Base-by-base conservation (phyloP, 2,329 filamentous ascomycete genomes). In the Fusarium pseudoanthophilum region DNA sequence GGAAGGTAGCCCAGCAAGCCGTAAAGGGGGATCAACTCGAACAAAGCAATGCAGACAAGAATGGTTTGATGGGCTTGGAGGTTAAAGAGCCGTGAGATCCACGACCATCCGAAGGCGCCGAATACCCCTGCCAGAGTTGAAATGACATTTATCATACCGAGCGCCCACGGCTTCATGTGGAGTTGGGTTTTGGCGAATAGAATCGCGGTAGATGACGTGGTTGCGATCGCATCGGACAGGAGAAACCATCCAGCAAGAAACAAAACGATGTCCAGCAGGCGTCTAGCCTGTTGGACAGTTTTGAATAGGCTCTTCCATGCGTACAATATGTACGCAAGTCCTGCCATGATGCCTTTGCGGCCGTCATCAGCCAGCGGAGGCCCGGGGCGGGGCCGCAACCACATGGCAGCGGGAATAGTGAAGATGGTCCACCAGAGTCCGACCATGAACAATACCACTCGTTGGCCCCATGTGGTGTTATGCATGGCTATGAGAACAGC, bases 151-250 rank as follows among this genome's bases (percentile, higher is more conserved):
- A 99, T 98, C 80, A 98, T 87, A 11, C 94, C 96, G 30, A 99
- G 84, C 5, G 93, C 93, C 82, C 94, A 94, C 2, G 95, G 92
- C 66, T 92, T 88, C 96, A 99, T 99, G 73, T 93, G 90, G 15
- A 99, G 86, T 72, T 95, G 91, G 0, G 95, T 98, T 84, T 98
- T 98, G 45, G 95, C 96, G 80, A 98, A 99, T 15, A 99, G 87
- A 34, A 98, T 95, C 1, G 96, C 96, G 1, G 96, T 98, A 20
- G 95, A 95, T 39, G 93, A 96, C 1, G 97, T 95, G 0, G 96
- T 98, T 13, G 96, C 96, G 72, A 98, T 95, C 46, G 93, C 95
- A 78, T 99, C 96, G 11, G 93, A 97, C 4, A 99, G 88, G 36
- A 99, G 87, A 80, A 99, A 98, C 96, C 96, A 99, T 11, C 94